Base-by-base conservation (phyloP, 2,329 filamentous ascomycete genomes). In the Fusarium redolens region DNA sequence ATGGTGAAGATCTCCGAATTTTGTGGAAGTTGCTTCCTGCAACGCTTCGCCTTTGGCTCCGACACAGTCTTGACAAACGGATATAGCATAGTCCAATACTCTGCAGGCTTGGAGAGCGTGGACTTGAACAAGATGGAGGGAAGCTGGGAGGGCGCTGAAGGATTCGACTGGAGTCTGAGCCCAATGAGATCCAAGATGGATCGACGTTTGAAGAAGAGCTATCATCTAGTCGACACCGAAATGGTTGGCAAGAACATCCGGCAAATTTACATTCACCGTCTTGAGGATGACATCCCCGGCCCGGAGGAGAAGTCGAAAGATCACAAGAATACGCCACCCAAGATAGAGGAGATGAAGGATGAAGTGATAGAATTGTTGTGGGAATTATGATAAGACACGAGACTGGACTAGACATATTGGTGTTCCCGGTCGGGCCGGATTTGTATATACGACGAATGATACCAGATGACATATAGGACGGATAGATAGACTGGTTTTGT, bases 21-120 rank as follows among this genome's bases (percentile, higher is more conserved):
- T n/a, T 91, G 89, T 72, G 89, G 89, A 9, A 85, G 86, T 52
- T 91, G 89, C 65, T 85, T 90, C 68, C 80, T 91, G 54, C 87
- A 89, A 74, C 84, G 89, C 30, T 91, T 85, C 82, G 81, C 84
- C 48, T 85, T 87, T 59, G 82, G 79, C 40, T 66, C 77, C n/a
- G 83, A 87, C 59, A 84, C 82, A 0, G 75, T 90, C n/a, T 79
- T 91, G 15, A 84, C 86, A 33, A 91, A 91, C 76, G 89, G 89
- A 1, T 91, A 86, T 75, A 90, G 87, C 25, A 84, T 91, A 51
- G 83, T 85, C 35, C 80, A 83, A 50, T 90, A 90, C 69, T 72
- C 77, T 6, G 77, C 80, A 1, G 82, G 82, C 43, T 77, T 85
- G 10, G 79, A 82, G 10, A 73, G 77, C 5, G 63, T 86, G 3